These are phyloP conservation scores for Elongisporangium anandrum DNA, from an alignment of 352 stramenopile genomes.

Conservation along the genomic window DNA sequence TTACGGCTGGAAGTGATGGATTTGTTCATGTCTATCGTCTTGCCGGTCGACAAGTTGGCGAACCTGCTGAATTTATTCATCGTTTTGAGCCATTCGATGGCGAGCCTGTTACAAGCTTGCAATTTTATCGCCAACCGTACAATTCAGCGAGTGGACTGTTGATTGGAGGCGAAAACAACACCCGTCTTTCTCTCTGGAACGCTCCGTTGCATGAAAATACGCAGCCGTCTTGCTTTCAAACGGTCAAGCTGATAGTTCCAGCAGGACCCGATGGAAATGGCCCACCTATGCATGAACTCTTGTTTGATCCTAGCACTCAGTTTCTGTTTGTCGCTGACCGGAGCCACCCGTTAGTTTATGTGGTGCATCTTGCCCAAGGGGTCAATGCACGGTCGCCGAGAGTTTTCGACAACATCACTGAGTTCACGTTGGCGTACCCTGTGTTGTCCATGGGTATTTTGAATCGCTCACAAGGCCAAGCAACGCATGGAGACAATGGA, in stretches of 20 bases:
- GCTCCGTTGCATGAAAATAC: constrained; percentile 48
- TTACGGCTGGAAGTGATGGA: constrained; percentile 70
- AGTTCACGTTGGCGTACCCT: constrained; percentile 74
- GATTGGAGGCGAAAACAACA: constrained; percentile 67
- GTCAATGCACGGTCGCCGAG: constrained; percentile 29
- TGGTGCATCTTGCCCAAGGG: constrained; percentile 52
- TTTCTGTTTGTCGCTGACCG: constrained; percentile 82
- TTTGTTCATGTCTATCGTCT: constrained; percentile 81
- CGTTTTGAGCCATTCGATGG: constrained; percentile 77
- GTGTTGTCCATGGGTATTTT: constrained; percentile 73
- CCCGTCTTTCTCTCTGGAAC: constrained; percentile 56
- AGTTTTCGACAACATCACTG: constrained; percentile 76
- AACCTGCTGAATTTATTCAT: constrained; percentile 61
- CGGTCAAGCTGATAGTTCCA: constrained; percentile 38
- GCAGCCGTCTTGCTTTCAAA: constrained; percentile 58
- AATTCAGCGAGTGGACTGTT: constrained; percentile 27
- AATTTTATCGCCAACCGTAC: constrained; percentile 51
- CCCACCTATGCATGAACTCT: constrained; percentile 44
- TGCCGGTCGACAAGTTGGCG: constrained; percentile 34
- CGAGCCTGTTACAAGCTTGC: constrained; percentile 59
- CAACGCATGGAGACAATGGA: constrained; percentile 28
- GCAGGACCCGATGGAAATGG: constrained; percentile 16
- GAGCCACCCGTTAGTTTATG: constrained; percentile 51
- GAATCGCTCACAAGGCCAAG: constrained; percentile 37
- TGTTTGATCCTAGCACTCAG: constrained; percentile 65